These are phyloP conservation scores for Eucalyptus pauciflora DNA, from an alignment of 345 rosid species.

Conservation along the genomic window DNA sequence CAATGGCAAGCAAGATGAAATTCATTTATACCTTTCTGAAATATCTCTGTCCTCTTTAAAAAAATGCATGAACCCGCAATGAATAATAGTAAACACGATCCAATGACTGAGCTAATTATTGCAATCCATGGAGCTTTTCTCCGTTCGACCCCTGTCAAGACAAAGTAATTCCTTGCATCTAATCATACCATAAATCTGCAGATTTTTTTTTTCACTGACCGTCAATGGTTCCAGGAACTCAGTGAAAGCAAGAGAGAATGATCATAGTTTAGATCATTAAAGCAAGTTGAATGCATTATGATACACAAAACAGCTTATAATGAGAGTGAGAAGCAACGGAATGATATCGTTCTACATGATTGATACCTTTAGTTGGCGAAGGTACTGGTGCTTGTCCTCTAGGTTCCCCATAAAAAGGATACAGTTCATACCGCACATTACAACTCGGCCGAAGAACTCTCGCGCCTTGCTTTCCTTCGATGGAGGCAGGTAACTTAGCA, in stretches of 20 bases:
- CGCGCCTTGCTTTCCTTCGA: neutral
- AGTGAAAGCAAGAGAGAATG: neutral
- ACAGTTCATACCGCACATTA: conserved; percentile 1
- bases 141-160: neutral
- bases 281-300: neutral
- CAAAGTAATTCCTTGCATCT: neutral
- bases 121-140: neutral
- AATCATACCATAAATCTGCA: neutral
- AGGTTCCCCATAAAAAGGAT: neutral
- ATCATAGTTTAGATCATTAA: neutral
- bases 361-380: neutral
- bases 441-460: conserved; percentile 5
- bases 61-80: neutral
- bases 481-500: neutral
- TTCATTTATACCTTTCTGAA: neutral
- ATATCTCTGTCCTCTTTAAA: neutral
- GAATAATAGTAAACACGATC: neutral
- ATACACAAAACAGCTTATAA: too few species aligned
- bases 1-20: neutral
- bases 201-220: neutral
- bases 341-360: too few species aligned
- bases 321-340: too few species aligned
- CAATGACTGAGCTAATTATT: neutral
- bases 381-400: neutral
- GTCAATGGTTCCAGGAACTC: neutral